Evolutionary conservation across 495 filamentous ascomycete genomes (phyloP).

Genomic region (Penicillium verhagenii): DNA sequence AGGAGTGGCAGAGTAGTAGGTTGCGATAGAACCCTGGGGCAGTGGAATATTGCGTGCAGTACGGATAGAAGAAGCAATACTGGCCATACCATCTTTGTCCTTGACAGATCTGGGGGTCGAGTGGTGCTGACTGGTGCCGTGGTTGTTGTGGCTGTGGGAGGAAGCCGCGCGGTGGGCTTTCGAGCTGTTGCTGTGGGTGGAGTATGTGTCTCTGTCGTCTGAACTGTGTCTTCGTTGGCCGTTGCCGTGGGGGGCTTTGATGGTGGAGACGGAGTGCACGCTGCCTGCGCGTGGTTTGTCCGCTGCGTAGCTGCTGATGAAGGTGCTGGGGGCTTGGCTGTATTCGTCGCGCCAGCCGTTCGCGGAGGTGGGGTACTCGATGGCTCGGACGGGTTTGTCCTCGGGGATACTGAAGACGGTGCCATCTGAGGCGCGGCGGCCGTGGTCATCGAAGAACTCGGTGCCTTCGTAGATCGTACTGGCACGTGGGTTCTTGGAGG

Average conservation of each 20-base stretch:
- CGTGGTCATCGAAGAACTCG: conserved; percentile 37
- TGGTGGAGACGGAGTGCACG: conserved; percentile 40
- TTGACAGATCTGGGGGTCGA: conserved; percentile 8
- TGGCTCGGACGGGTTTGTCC: conserved; percentile 39
- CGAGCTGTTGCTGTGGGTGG: conserved; percentile 16
- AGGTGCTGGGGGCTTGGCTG: conserved; percentile 38
- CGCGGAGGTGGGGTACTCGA: conserved; percentile 40
- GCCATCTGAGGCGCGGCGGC: conserved; percentile 39
- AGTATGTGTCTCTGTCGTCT: conserved; percentile 22
- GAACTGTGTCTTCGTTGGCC: conserved; percentile 21
- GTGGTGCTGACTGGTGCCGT: too few relatives aligned
- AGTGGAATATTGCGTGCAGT: conserved; percentile 34
- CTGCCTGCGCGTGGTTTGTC: conserved; percentile 38
- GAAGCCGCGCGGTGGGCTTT: conserved; percentile 16
- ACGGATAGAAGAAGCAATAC: conserved; percentile 30
- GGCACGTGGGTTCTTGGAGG: conserved; percentile 42
- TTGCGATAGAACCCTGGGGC: conserved; percentile 20
- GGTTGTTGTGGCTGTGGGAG: conserved; percentile 1
- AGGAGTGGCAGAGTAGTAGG: conserved; percentile 14
- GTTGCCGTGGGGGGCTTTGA: conserved; percentile 41
- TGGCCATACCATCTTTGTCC: conserved; percentile 9
- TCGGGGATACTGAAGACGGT: conserved; percentile 37
- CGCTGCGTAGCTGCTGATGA: conserved; percentile 40
- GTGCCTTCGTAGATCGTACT: conserved; percentile 45
- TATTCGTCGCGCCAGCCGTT: conserved; percentile 26